Base-by-base conservation (phyloP, 805 yeast genomes). In the Wickerhamiella musiphila region DNA sequence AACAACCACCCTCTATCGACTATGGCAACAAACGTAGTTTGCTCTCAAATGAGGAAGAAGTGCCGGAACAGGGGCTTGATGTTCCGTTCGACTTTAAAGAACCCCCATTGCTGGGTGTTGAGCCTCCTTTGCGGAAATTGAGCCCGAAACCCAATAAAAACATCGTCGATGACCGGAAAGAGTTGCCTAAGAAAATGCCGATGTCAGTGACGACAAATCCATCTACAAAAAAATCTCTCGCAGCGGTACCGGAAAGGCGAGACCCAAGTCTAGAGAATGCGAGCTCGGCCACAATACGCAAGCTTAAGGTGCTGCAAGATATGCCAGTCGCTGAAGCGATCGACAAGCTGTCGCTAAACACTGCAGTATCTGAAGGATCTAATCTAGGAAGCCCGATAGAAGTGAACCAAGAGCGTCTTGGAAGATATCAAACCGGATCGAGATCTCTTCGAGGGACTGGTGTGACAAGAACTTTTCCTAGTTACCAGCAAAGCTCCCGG, bases 1-100 rank as follows among this genome's bases (percentile, higher is more conserved):
- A 29, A 5, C 25, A 18, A 12, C 23, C 16, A 11, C n/a, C 24
- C n/a, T 30, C 32, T 6, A 29, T 29, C 23, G 37, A 37, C 17
- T 32, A 32, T 27, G 32, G 23, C 14, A 35, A 23, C 34, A 32
- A 13, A 19, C 26, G 18, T 20, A 20, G 22, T 15, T 23, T 19
- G 26, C 33, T 31, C 24, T 7, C 36, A 19, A 29, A 31, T 18
- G 27, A 32, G 16, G 18, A 28, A 26, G 21, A 30, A 20, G 18
- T 23, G 11, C 24, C 35, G 6, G 23, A 26, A 7, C n/a, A n/a
- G n/a, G 31, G 33, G n/a, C 32, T 23, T 3, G 41, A 43, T 14
- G 36, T 45, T 12, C 48, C 48, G 4, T 45, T 45, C 26, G 43
- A 39, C 29, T 35, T 39, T 26, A 40, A 38, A 10, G 25, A 33